These are phyloP conservation scores for Myriosclerotinia curreyana DNA, from an alignment of 2,329 filamentous ascomycete species.

Conservation along the genomic window DNA sequence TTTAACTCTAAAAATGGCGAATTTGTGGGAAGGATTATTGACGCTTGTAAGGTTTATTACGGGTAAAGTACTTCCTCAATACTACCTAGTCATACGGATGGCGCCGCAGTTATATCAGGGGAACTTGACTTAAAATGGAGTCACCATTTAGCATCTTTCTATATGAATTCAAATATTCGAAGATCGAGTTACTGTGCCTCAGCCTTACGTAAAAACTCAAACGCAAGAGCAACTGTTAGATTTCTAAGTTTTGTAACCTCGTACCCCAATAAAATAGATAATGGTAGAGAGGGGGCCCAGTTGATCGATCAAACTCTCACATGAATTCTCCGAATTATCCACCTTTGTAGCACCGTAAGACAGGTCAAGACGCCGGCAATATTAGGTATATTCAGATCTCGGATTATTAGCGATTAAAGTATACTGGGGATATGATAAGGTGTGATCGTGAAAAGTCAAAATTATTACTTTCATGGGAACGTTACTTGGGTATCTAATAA, in stretches of 20 bases:
- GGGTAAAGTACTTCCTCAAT: not conserved
- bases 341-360: not conserved
- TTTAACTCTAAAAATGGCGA: conserved; percentile 16
- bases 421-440: not conserved
- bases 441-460: not conserved
- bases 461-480: not conserved
- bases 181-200: too few relatives aligned
- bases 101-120: conserved; percentile 9
- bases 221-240: not conserved
- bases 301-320: not conserved
- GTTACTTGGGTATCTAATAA: not conserved
- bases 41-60: conserved; percentile 3
- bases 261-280: not conserved
- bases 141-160: too few relatives aligned
- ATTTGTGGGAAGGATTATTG: not conserved
- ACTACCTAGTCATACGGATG: not conserved
- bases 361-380: not conserved
- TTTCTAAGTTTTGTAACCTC: not conserved
- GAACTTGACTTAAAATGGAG: not conserved
- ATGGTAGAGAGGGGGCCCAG: too few relatives aligned
- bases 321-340: not conserved
- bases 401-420: too few relatives aligned
- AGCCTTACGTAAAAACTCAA: not conserved
- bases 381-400: not conserved
- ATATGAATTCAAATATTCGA: not conserved